Conservation (phyloP, 176 grass and related monocot species). For the Carex parvula region DNA sequence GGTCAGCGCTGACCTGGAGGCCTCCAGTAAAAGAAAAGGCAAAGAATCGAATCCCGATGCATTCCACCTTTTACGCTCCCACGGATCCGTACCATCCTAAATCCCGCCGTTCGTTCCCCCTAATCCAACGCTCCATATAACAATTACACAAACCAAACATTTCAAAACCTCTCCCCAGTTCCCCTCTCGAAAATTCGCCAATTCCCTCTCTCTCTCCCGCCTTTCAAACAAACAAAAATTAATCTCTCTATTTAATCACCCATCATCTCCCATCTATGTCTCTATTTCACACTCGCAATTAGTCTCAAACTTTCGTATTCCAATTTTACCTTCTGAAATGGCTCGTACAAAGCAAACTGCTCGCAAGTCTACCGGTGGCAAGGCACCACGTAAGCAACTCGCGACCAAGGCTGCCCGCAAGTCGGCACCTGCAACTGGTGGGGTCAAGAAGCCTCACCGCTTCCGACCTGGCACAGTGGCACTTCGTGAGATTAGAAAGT, state of each 20-base stretch:
- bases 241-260: not conserved
- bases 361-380: conserved; percentile 63
- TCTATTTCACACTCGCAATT: too few relatives aligned
- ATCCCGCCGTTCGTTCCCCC: not conserved
- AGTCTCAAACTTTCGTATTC: too few relatives aligned
- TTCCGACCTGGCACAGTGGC: conserved; percentile 13
- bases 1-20: too few relatives aligned
- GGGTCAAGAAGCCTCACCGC: conserved; percentile 22
- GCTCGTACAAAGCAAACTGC: conserved; percentile 80
- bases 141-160: not conserved
- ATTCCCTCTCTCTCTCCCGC: not conserved
- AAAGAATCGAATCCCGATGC: too few relatives aligned
- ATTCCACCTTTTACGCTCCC: not conserved
- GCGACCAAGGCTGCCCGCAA: conserved; percentile 39
- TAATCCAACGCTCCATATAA: not conserved
- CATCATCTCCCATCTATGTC: not conserved
- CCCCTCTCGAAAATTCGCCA: not conserved
- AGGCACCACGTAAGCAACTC: conserved; percentile 80
- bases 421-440: conserved; percentile 5
- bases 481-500: conserved; percentile 22
- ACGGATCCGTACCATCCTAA: not conserved
- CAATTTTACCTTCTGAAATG: conserved; percentile 11
- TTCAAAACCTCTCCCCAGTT: not conserved
- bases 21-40: too few relatives aligned
- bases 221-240: not conserved